phyloP scores from a whole-genome alignment of 345 rosid genomes.

The Eucalyptus marginata region DNA sequence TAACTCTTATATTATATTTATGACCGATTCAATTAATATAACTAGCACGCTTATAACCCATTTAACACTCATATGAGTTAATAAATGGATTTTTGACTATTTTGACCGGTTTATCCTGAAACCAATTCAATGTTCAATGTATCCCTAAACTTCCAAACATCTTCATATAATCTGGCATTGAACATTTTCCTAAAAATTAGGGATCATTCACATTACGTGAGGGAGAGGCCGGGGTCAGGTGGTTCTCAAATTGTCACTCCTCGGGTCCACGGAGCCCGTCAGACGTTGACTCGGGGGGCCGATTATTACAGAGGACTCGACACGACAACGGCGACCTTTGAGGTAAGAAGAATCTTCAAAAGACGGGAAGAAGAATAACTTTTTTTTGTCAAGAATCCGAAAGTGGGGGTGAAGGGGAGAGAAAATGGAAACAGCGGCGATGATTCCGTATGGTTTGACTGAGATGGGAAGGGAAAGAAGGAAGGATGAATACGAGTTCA shows the following conservation, averaged over 20 bases:
- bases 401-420: neutral
- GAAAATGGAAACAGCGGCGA: neutral
- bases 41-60: fast-evolving
- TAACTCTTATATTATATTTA: no score
- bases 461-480: neutral
- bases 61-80: no score
- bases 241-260: neutral
- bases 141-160: neutral
- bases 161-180: neutral
- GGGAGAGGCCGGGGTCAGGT: neutral
- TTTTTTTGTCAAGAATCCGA: neutral
- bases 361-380: no score
- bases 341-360: neutral
- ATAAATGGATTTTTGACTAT: no score
- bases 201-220: neutral
- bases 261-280: neutral
- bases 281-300: neutral
- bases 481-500: neutral
- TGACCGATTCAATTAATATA: no score
- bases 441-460: neutral
- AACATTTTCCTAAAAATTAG: neutral
- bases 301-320: neutral
- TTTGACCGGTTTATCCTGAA: no score
- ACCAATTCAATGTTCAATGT: neutral
- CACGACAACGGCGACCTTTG: neutral